phyloP scores from a whole-genome alignment of 1,284 basidiomycete genomes.

The Violaceomyces palustris region DNA sequence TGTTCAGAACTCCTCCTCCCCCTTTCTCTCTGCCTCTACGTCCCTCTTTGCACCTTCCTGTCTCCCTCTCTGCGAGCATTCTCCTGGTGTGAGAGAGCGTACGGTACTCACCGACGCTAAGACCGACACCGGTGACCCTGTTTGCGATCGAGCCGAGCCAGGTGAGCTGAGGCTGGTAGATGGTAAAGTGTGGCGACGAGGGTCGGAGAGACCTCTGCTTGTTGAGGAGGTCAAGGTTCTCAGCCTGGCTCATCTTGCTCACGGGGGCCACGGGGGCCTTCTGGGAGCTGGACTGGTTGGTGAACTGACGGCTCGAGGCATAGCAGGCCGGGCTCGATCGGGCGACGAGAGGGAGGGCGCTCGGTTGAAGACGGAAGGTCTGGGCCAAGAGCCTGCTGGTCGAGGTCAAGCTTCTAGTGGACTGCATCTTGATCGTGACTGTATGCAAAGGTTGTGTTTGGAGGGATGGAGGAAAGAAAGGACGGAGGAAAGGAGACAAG shows the following conservation, averaged over 20 bases:
- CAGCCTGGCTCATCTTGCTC: conserved; percentile 56
- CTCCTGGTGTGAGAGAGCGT: background rate
- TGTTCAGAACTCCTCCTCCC: background rate
- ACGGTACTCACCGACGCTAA: conserved; percentile 56
- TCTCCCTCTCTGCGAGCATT: background rate
- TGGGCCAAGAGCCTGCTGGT: too few relatives aligned
- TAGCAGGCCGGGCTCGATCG: too few relatives aligned
- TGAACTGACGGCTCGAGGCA: too few relatives aligned
- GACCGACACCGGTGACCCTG: conserved; percentile 73
- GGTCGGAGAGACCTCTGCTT: conserved; percentile 78
- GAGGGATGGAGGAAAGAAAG: too few relatives aligned
- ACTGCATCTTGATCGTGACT: too few relatives aligned
- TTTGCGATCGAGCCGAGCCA: conserved; percentile 81
- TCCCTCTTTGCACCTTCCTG: background rate
- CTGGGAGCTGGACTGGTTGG: too few relatives aligned
- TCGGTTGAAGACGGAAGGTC: too few relatives aligned
- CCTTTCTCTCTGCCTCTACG: background rate
- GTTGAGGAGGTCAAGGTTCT: conserved; percentile 68
- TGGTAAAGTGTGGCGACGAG: conserved; percentile 84
- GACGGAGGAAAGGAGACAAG: too few relatives aligned
- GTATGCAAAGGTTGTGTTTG: too few relatives aligned
- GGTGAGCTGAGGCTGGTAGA: conserved; percentile 90
- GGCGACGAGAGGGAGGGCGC: too few relatives aligned
- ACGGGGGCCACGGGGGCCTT: conserved; percentile 8
- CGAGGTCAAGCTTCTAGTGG: too few relatives aligned